Conservation (phyloP, 768 basidiomycete genomes). For the Tulasnella sp. region DNA sequence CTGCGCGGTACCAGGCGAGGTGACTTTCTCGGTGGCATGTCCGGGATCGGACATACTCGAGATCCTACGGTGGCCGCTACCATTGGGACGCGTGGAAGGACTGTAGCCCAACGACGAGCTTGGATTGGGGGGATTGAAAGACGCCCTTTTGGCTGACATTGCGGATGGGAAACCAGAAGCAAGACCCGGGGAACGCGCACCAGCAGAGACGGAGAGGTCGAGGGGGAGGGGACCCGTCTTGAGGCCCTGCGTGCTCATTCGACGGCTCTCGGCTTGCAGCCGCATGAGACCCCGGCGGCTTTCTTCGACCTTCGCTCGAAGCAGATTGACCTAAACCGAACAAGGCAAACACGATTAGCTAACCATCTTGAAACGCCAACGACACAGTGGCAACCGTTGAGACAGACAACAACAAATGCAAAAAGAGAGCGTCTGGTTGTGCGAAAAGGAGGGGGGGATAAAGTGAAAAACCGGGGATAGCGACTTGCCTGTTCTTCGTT, state of each 20-base stretch:
- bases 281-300: slow-evolving; percentile 74
- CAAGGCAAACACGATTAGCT: neutral
- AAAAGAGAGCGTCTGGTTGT: too few species aligned
- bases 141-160: slow-evolving; percentile 48
- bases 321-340: slow-evolving; percentile 43
- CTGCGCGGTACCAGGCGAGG: slow-evolving; percentile 25
- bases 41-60: slow-evolving; percentile 52
- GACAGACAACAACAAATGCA: too few species aligned
- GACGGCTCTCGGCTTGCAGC: slow-evolving; percentile 54
- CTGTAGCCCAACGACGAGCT: slow-evolving; percentile 15
- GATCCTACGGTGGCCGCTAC: slow-evolving; percentile 48
- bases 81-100: slow-evolving; percentile 29
- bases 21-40: slow-evolving; percentile 24
- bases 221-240: slow-evolving; percentile 38
- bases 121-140: slow-evolving; percentile 46
- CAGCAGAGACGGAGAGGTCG: slow-evolving; percentile 44
- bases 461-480: neutral
- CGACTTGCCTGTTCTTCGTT: slow-evolving; percentile 43
- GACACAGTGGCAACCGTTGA: neutral
- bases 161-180: slow-evolving; percentile 25
- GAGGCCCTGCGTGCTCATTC: slow-evolving; percentile 7
- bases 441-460: neutral
- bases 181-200: slow-evolving; percentile 31
- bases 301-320: slow-evolving; percentile 78
- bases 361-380: neutral